Evolutionary conservation across 1,284 basidiomycete species (phyloP).

Genomic region (Irpex sp.): DNA sequence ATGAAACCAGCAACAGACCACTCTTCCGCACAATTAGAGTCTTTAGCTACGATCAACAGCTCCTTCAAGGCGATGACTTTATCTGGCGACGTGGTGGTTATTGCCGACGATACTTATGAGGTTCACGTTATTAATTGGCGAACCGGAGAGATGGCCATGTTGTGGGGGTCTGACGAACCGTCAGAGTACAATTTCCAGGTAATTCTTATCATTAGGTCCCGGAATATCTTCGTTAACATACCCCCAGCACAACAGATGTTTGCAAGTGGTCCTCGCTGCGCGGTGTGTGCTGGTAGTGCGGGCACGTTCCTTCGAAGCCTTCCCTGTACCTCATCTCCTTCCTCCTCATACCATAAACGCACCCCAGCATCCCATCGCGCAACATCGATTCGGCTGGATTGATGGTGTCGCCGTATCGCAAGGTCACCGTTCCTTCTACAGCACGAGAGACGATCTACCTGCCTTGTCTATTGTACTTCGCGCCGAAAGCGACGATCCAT

Average conservation of each 20-base stretch:
- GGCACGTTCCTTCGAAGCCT: slow-evolving; percentile 54
- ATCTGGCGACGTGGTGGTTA: slow-evolving; percentile 45
- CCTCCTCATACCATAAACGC: slow-evolving; percentile 10
- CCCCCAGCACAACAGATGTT: slow-evolving; percentile 39
- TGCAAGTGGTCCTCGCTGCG: slow-evolving; percentile 47
- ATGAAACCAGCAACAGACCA: slow-evolving; percentile 1
- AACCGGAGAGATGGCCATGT: slow-evolving; percentile 38
- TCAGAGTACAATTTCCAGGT: slow-evolving; percentile 36
- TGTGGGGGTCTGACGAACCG: slow-evolving; percentile 35
- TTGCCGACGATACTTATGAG: slow-evolving; percentile 47
- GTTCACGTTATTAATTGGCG: slow-evolving; percentile 54
- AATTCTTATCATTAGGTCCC: slow-evolving; percentile 15
- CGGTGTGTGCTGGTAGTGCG: slow-evolving; percentile 51
- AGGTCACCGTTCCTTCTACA: slow-evolving; percentile 1
- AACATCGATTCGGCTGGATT: slow-evolving; percentile 59
- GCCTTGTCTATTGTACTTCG: slow-evolving; percentile 50
- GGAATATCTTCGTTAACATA: slow-evolving; percentile 5
- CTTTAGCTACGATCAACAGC: slow-evolving; percentile 30
- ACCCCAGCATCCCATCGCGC: slow-evolving; percentile 31
- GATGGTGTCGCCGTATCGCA: slow-evolving; percentile 41
- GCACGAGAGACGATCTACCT: slow-evolving; percentile 11
- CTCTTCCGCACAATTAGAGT: neutral
- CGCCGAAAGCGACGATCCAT: slow-evolving; percentile 54
- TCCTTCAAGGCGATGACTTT: slow-evolving; percentile 42
- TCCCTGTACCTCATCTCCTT: slow-evolving; percentile 38